phyloP scores from a whole-genome alignment of 2,329 filamentous ascomycete species.

The Ophiostoma ulmi region DNA sequence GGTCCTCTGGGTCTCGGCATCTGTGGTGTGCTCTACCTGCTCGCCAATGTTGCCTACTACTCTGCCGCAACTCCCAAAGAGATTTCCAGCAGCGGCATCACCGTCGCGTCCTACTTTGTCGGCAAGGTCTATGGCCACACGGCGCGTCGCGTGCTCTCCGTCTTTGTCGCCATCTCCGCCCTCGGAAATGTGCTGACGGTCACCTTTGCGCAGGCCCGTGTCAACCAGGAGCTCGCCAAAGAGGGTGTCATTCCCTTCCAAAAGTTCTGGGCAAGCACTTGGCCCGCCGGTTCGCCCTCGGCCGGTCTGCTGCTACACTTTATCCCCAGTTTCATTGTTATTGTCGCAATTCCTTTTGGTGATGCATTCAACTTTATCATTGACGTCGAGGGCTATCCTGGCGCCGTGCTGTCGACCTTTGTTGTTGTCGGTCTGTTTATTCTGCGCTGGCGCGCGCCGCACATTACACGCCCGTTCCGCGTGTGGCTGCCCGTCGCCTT shows the following conservation, averaged over 20 bases:
- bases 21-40: conserved; percentile 56
- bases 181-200: conserved; percentile 59
- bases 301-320: conserved; percentile 58
- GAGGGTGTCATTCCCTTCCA: conserved; percentile 61
- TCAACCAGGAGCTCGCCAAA: conserved; percentile 64
- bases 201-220: conserved; percentile 61
- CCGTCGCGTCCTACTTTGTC: conserved; percentile 59
- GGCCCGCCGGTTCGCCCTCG: conserved; percentile 61
- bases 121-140: conserved; percentile 54
- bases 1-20: conserved; percentile 55
- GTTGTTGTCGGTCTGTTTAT: conserved; percentile 42
- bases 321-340: conserved; percentile 57
- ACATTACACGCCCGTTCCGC: conserved; percentile 51
- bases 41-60: conserved; percentile 63
- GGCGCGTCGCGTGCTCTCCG: conserved; percentile 54
- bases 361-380: conserved; percentile 61
- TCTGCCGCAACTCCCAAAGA: conserved; percentile 56
- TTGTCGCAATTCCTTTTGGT: conserved; percentile 29
- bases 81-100: conserved; percentile 53
- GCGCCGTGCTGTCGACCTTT: conserved; percentile 52
- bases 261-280: conserved; percentile 57
- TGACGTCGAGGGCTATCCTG: conserved; percentile 38
- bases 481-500: conserved; percentile 50
- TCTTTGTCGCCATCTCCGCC: conserved; percentile 57
- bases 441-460: conserved; percentile 36